A percentile compares a stretch with the other conserved stretches of the same genome.
Conservation (phyloP, 805 yeast species). For the Wickerhamiella qilinensis region DNA sequence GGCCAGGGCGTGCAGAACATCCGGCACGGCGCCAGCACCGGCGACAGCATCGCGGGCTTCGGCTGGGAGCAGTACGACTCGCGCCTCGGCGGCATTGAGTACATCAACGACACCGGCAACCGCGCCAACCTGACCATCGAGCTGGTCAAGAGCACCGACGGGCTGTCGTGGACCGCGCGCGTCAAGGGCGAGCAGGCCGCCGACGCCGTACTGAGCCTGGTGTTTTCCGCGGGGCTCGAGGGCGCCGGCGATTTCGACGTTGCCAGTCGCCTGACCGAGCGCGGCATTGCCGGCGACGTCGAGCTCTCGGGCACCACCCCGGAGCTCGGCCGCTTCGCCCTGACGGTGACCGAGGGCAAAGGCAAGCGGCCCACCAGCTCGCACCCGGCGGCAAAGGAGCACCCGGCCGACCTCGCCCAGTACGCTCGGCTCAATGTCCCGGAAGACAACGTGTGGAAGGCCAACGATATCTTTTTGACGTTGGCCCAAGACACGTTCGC, state of each 20-base stretch:
- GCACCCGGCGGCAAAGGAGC: constrained; percentile 30
- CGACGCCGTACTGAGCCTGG: constrained; percentile 37
- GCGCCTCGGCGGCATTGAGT: constrained; percentile 69
- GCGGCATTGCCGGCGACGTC: constrained; percentile 23
- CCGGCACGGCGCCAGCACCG: constrained; percentile 64
- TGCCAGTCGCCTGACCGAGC: constrained; percentile 13
- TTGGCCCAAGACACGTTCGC: constrained; percentile 55
- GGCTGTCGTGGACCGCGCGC: constrained; percentile 61
- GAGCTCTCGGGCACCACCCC: constrained; percentile 36
- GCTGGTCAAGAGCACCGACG: constrained; percentile 61
- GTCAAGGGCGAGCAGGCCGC: constrained; percentile 45
- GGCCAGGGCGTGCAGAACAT: constrained; percentile 36
- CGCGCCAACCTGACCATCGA: constrained; percentile 49
- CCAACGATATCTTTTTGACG: constrained; percentile 56
- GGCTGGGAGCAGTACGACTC: constrained; percentile 88
- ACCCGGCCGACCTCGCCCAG: constrained; percentile 31
- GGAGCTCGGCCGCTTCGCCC: constrained; percentile 49
- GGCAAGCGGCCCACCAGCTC: constrained; percentile 28
- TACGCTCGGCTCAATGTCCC: constrained; percentile 60
- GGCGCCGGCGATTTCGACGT: constrained; percentile 29
- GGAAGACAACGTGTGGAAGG: constrained; percentile 57
- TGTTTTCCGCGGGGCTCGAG: constrained; percentile 69
- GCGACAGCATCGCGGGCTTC: constrained; percentile 52
- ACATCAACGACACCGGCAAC: constrained; percentile 49
- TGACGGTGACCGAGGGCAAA: constrained; percentile 41